Evolutionary conservation across 2,329 filamentous ascomycete species (phyloP).

Genomic region (Aciculosporium take): DNA sequence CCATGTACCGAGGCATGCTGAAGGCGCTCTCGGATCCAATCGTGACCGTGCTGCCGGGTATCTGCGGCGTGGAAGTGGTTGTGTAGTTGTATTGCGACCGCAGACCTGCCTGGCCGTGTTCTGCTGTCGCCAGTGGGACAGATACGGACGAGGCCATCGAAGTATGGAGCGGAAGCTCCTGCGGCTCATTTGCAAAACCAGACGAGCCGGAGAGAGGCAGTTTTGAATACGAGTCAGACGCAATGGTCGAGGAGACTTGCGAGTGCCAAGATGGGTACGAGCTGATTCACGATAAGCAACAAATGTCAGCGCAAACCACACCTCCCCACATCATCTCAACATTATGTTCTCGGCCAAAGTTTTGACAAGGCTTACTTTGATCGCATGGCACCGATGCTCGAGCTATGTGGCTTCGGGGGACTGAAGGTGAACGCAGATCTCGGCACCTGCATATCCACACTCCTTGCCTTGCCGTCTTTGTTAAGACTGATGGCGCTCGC

Average conservation of each 20-base stretch:
- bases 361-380: slow-evolving; percentile 44
- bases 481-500: slow-evolving; percentile 41
- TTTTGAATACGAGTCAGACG: slow-evolving; percentile 38
- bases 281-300: slow-evolving; percentile 29
- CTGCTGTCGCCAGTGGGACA: slow-evolving; percentile 33
- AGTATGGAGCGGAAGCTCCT: slow-evolving; percentile 38
- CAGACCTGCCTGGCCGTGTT: slow-evolving; percentile 32
- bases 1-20: slow-evolving; percentile 43
- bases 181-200: slow-evolving; percentile 35
- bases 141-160: slow-evolving; percentile 39
- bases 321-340: not conserved
- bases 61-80: slow-evolving; percentile 34
- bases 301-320: not conserved
- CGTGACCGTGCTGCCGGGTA: slow-evolving; percentile 26
- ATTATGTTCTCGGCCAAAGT: too few relatives aligned
- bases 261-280: slow-evolving; percentile 45
- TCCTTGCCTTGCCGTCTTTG: slow-evolving; percentile 37
- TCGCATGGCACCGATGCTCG: slow-evolving; percentile 37
- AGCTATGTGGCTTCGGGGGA: slow-evolving; percentile 39
- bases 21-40: slow-evolving; percentile 31
- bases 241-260: slow-evolving; percentile 36
- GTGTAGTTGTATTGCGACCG: slow-evolving; percentile 43
- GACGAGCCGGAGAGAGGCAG: slow-evolving; percentile 34
- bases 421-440: slow-evolving; percentile 44
- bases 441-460: slow-evolving; percentile 39